Conservation (phyloP, 768 basidiomycete genomes). For the Phallus indusiatus region DNA sequence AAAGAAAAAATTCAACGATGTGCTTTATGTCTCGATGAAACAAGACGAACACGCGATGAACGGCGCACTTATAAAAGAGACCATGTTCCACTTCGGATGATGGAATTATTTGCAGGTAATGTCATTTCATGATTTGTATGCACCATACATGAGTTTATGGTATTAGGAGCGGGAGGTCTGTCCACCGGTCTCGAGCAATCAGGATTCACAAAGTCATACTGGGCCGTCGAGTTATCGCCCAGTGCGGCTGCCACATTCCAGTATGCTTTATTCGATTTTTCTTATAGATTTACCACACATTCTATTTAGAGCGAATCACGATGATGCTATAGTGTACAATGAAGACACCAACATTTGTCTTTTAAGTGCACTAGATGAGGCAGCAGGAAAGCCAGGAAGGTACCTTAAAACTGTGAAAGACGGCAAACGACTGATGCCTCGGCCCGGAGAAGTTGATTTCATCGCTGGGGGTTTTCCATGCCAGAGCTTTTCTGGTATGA, state of each 20-base stretch:
- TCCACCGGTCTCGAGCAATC: slow-evolving; percentile 58
- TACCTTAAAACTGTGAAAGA: slow-evolving; percentile 32
- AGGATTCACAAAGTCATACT: slow-evolving; percentile 51
- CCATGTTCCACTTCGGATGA: slow-evolving; percentile 39
- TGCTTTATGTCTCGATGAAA: slow-evolving; percentile 24
- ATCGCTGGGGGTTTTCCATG: slow-evolving; percentile 77
- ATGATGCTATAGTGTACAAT: slow-evolving; percentile 49
- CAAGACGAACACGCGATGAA: slow-evolving; percentile 19
- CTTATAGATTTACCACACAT: background rate
- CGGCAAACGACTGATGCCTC: slow-evolving; percentile 41
- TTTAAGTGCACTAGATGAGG: slow-evolving; percentile 43
- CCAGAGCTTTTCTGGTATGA: slow-evolving; percentile 60
- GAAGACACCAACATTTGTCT: slow-evolving; percentile 54
- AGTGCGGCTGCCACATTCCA: slow-evolving; percentile 55
- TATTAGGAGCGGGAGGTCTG: slow-evolving; percentile 63
- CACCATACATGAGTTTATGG: no score
- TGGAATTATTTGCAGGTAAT: slow-evolving; percentile 66
- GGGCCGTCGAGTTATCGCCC: slow-evolving; percentile 58
- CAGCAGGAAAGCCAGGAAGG: slow-evolving; percentile 30
- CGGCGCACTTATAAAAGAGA: slow-evolving; percentile 21
- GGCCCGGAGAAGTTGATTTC: slow-evolving; percentile 52
- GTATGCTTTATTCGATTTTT: slow-evolving; percentile 25
- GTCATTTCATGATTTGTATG: background rate
- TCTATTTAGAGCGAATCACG: slow-evolving; percentile 47
- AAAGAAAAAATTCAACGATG: slow-evolving; percentile 28